These are phyloP conservation scores for Russula emetica DNA, from an alignment of 768 basidiomycete species.

Conservation along the genomic window DNA sequence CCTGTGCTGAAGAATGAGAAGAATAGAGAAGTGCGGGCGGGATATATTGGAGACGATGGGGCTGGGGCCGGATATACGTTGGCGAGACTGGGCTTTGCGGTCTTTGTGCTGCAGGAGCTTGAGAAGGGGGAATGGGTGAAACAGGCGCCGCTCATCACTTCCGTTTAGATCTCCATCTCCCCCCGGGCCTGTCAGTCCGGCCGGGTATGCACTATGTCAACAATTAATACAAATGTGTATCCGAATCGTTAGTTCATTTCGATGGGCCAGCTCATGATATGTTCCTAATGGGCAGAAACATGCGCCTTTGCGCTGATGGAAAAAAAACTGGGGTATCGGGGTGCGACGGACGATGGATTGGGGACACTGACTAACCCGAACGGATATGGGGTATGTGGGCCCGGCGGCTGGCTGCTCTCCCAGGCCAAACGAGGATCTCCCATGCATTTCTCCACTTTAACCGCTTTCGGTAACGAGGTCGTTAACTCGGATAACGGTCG, in stretches of 20 bases:
- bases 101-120: constrained; percentile 57
- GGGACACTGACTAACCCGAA: background rate
- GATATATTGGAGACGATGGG: constrained; percentile 64
- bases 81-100: constrained; percentile 54
- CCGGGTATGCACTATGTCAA: background rate
- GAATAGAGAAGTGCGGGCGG: constrained; percentile 47
- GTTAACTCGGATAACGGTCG: background rate
- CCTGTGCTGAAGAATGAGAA: constrained; percentile 53
- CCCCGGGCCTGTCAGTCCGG: background rate
- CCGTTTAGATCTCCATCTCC: constrained; percentile 27
- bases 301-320: background rate
- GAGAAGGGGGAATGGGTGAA: constrained; percentile 56
- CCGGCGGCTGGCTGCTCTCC: background rate
- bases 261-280: background rate
- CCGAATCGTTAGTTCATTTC: background rate
- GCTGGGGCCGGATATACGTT: constrained; percentile 41
- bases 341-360: background rate
- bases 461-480: background rate
- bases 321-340: background rate
- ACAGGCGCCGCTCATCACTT: constrained; percentile 40
- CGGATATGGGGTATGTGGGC: background rate
- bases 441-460: background rate
- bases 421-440: background rate
- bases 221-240: no score
- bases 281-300: background rate